Percentiles rank a stretch among this genome's conserved stretches.
Evolutionary conservation across 352 stramenopile species (phyloP).

Genomic region (Pythium plurisporium): DNA sequence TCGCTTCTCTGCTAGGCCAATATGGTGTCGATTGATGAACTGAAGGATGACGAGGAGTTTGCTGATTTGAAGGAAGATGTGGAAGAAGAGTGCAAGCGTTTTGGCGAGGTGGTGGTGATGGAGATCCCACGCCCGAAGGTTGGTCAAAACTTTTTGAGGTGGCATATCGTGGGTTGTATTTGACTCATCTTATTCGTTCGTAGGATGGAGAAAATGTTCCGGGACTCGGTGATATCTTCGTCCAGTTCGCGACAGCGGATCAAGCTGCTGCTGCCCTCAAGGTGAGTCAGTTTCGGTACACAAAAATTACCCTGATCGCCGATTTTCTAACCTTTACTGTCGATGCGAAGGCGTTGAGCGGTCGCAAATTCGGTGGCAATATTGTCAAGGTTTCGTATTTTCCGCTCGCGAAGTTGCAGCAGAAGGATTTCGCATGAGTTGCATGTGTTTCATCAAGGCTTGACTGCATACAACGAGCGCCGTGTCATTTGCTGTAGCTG

Average conservation of each 20-base stretch:
- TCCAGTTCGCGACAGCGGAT: constrained; percentile 59
- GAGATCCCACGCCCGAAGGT: constrained; percentile 84
- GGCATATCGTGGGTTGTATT: neutral
- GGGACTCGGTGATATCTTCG: constrained; percentile 77
- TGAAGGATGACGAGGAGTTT: constrained; percentile 85
- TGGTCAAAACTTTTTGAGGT: neutral
- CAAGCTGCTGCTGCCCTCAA: constrained; percentile 66
- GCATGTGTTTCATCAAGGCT: neutral
- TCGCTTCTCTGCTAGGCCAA: constrained; percentile 52
- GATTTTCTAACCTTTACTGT: neutral
- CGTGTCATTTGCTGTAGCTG: constrained; percentile 23
- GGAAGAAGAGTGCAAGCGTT: constrained; percentile 87
- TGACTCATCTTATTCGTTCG: neutral
- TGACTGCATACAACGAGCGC: constrained; percentile 8
- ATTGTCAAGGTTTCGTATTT: constrained; percentile 83
- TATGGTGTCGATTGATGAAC: constrained; percentile 81
- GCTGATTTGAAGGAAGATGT: constrained; percentile 87
- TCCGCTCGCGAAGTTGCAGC: constrained; percentile 64
- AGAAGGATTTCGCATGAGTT: constrained; percentile 55
- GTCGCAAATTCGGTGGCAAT: constrained; percentile 84
- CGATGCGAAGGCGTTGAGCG: constrained; percentile 56
- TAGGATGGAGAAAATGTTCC: constrained; percentile 56
- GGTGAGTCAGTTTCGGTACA: constrained; percentile 30
- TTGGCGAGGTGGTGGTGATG: constrained; percentile 59
- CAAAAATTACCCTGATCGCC: neutral